Percentiles rank a stretch among this genome's conserved stretches.
Evolutionary conservation across 345 rosid species (phyloP).

Genomic region (Bruguiera sexangula): DNA sequence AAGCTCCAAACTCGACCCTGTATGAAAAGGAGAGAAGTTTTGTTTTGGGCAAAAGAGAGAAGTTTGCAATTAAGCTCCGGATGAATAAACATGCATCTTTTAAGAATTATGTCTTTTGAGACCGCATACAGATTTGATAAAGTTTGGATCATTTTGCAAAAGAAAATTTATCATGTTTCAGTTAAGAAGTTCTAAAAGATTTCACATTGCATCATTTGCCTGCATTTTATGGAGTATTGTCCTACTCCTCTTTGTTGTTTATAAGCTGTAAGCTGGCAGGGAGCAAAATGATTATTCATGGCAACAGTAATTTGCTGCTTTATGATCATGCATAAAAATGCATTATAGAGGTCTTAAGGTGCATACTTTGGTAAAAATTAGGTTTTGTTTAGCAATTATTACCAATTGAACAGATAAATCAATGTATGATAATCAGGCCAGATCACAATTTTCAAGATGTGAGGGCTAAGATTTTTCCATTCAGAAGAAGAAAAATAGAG

Average conservation of each 20-base stretch:
- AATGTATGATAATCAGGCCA: constrained; percentile 24
- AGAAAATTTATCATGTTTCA: no score
- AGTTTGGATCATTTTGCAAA: no score
- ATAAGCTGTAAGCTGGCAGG: no score
- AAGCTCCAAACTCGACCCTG: background rate
- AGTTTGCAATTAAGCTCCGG: background rate
- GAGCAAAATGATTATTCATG: no score
- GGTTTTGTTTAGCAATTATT: background rate
- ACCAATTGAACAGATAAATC: background rate
- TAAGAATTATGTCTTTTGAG: background rate
- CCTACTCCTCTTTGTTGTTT: no score
- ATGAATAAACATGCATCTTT: background rate
- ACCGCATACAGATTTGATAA: no score
- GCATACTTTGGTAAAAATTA: background rate
- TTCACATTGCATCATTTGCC: background rate
- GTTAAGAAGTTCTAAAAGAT: background rate
- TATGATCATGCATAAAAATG: constrained; percentile 1
- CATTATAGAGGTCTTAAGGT: constrained; percentile 1
- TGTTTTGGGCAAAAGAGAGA: background rate
- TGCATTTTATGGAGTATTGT: background rate
- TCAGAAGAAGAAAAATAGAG: constrained; percentile 30
- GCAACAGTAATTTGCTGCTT: background rate
- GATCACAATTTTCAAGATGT: constrained; percentile 35
- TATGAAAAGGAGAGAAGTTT: background rate
- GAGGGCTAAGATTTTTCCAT: constrained; percentile 35